Conservation (phyloP, 768 basidiomycete genomes). For the Mycena floridula region DNA sequence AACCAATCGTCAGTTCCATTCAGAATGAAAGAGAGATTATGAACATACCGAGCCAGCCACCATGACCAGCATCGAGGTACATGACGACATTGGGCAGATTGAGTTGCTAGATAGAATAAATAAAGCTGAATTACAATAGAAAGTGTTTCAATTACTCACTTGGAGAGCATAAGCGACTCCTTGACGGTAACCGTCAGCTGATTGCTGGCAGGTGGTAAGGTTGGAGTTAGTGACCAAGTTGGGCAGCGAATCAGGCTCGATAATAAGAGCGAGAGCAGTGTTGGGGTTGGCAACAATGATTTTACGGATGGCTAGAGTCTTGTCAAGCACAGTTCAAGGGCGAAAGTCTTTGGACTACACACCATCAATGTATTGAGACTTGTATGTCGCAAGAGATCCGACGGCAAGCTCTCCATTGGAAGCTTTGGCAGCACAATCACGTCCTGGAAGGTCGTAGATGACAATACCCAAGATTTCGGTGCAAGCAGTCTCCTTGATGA, state of each 20-base stretch:
- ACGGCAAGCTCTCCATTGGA: slow-evolving; percentile 64
- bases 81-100: slow-evolving; percentile 49
- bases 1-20: no score
- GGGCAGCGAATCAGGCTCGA: slow-evolving; percentile 63
- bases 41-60: slow-evolving; percentile 65
- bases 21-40: no score
- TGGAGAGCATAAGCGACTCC: background rate
- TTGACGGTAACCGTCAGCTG: slow-evolving; percentile 43
- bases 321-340: no score
- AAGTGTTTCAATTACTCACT: slow-evolving; percentile 5
- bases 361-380: slow-evolving; percentile 32
- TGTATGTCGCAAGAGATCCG: slow-evolving; percentile 45
- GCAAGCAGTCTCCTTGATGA: slow-evolving; percentile 44
- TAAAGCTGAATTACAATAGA: slow-evolving; percentile 1
- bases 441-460: slow-evolving; percentile 56
- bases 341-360: slow-evolving; percentile 1
- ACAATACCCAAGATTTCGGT: slow-evolving; percentile 43
- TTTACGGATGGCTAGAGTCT: no score
- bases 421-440: slow-evolving; percentile 59
- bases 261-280: slow-evolving; percentile 56
- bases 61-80: slow-evolving; percentile 60
- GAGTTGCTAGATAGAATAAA: slow-evolving; percentile 24
- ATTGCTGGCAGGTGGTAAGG: slow-evolving; percentile 47
- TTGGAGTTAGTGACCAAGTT: slow-evolving; percentile 65
- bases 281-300: slow-evolving; percentile 49